Evolutionary conservation across 306 rosid genomes (phyloP).

Genomic region (Citrullus mucosospermus): DNA sequence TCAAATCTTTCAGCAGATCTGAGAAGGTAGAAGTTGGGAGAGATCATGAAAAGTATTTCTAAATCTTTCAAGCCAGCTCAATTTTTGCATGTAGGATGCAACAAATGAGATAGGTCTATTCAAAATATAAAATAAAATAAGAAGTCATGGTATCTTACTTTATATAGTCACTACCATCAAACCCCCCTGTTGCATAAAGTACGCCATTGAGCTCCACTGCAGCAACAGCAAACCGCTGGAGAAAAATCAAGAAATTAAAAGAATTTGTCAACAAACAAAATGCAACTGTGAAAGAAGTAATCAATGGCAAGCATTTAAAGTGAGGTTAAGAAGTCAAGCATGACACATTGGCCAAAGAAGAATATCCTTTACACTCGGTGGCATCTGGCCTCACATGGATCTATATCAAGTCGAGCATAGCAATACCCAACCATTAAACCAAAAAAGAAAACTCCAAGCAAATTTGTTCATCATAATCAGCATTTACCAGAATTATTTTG

Average conservation of each 20-base stretch:
- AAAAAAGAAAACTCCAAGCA: background rate
- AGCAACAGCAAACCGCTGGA: slow-evolving; percentile 43
- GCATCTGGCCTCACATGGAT: background rate
- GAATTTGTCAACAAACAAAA: background rate
- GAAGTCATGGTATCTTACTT: slow-evolving; percentile 31
- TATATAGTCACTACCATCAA: slow-evolving; percentile 35
- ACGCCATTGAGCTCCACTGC: slow-evolving; percentile 32
- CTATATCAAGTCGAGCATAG: background rate
- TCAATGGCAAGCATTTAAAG: background rate
- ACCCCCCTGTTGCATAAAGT: slow-evolving; percentile 47
- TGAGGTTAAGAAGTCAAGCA: background rate
- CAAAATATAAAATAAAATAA: background rate
- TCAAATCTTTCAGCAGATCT: slow-evolving; percentile 79
- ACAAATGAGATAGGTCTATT: background rate
- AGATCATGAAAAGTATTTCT: background rate
- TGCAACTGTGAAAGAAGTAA: background rate
- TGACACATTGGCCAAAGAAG: background rate
- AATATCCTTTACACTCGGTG: background rate
- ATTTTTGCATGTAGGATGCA: background rate
- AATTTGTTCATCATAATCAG: background rate
- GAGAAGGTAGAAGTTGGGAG: slow-evolving; percentile 14
- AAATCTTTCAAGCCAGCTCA: background rate
- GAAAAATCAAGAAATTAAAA: slow-evolving; percentile 8
- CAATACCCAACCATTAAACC: background rate
- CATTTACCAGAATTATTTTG: background rate